phyloP scores from a whole-genome alignment of 257 asterid species.

The Cruciata laevipes region DNA sequence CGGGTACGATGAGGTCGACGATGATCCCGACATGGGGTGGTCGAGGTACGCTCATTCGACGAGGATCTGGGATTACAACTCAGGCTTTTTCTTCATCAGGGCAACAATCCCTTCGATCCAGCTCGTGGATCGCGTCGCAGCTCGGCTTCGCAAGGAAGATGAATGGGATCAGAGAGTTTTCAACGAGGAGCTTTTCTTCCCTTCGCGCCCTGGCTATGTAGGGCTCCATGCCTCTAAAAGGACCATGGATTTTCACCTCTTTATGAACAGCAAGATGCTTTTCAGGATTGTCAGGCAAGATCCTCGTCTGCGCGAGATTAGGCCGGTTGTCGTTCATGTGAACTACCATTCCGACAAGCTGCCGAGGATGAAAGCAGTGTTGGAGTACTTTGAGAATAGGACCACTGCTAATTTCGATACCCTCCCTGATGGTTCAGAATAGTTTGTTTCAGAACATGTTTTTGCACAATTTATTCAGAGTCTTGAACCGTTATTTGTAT shows the following conservation, averaged over 20 bases:
- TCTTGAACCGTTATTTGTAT: not conserved
- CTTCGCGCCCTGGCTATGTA: slow-evolving; percentile 61
- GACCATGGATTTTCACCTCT: slow-evolving; percentile 52
- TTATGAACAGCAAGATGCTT: slow-evolving; percentile 66
- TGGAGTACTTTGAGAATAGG: not conserved
- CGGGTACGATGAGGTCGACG: slow-evolving; percentile 48
- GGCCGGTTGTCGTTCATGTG: slow-evolving; percentile 55
- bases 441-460: not conserved
- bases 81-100: slow-evolving; percentile 64
- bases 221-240: slow-evolving; percentile 69
- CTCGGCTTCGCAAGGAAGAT: slow-evolving; percentile 37
- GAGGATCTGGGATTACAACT: slow-evolving; percentile 69
- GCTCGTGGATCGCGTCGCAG: slow-evolving; percentile 64
- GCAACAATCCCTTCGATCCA: slow-evolving; percentile 69
- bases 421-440: slow-evolving; percentile 53
- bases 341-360: slow-evolving; percentile 13
- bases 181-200: slow-evolving; percentile 59
- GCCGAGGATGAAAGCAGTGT: not conserved
- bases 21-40: slow-evolving; percentile 69
- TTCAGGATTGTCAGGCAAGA: slow-evolving; percentile 49
- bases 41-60: slow-evolving; percentile 57
- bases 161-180: slow-evolving; percentile 72
- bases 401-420: not conserved
- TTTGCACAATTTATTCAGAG: not conserved
- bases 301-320: slow-evolving; percentile 28